Conservation (phyloP, 2,329 filamentous ascomycete genomes). For the Talaromyces atroroseus region DNA sequence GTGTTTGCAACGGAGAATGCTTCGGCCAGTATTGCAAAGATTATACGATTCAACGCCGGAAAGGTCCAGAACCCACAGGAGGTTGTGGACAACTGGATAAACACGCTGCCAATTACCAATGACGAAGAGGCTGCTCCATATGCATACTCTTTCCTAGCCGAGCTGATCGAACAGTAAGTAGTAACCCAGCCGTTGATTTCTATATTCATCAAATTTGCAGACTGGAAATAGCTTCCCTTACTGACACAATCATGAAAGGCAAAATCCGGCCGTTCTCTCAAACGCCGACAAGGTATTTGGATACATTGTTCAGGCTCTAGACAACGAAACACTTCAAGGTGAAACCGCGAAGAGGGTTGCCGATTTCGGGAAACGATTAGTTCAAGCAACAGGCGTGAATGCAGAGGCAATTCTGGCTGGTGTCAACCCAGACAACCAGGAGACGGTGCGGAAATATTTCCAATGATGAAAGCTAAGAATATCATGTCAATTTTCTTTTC, state of each 20-base stretch:
- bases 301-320: slow-evolving; percentile 79
- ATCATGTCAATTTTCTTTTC: background rate
- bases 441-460: slow-evolving; percentile 74
- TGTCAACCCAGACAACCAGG: slow-evolving; percentile 74
- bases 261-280: slow-evolving; percentile 72
- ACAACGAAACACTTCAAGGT: slow-evolving; percentile 83
- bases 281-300: slow-evolving; percentile 79
- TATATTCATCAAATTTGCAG: slow-evolving; percentile 1
- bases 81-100: slow-evolving; percentile 78
- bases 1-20: slow-evolving; percentile 97
- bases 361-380: slow-evolving; percentile 68
- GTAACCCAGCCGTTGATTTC: background rate
- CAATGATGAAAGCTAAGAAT: slow-evolving; percentile 41
- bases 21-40: slow-evolving; percentile 93
- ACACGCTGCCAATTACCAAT: slow-evolving; percentile 84
- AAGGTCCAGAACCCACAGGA: slow-evolving; percentile 72
- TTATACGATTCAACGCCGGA: slow-evolving; percentile 79
- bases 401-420: slow-evolving; percentile 68
- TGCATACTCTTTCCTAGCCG: slow-evolving; percentile 84
- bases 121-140: slow-evolving; percentile 97
- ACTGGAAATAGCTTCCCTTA: slow-evolving; percentile 16
- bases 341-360: slow-evolving; percentile 74
- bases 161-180: slow-evolving; percentile 90
- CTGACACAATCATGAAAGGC: slow-evolving; percentile 48
- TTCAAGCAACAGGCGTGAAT: slow-evolving; percentile 68